Conservation (phyloP, 192 early-diverging fungal species). For the Entomortierella parvispora region DNA sequence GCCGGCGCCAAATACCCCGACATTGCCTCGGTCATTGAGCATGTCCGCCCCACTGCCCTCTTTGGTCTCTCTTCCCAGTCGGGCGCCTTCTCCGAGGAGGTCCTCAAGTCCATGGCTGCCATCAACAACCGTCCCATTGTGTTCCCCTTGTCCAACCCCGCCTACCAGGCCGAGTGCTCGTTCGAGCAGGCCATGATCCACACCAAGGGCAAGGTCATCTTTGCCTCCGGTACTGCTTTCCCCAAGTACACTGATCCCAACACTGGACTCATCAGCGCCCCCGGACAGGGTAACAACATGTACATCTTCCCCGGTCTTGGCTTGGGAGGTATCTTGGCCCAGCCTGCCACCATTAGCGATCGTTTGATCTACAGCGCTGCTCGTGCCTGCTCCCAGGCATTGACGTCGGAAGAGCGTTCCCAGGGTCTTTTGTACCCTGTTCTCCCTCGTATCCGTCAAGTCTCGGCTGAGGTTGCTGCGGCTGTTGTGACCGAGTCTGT, state of each 20-base stretch:
- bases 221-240: conserved; percentile 97
- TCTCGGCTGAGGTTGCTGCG: conserved; percentile 82
- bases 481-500: conserved; percentile 80
- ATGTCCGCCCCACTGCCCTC: conserved; percentile 89
- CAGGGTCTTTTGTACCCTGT: conserved; percentile 86
- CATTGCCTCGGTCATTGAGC: conserved; percentile 81
- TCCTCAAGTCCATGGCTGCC: conserved; percentile 79
- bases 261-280: conserved; percentile 63
- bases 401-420: conserved; percentile 74
- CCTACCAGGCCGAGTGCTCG: conserved; percentile 93
- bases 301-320: conserved; percentile 98
- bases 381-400: conserved; percentile 77
- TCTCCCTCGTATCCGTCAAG: conserved; percentile 86
- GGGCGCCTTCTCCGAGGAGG: conserved; percentile 78
- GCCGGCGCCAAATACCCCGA: conserved; percentile 77
- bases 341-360: conserved; percentile 77
- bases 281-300: conserved; percentile 95
- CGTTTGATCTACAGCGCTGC: conserved; percentile 85
- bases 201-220: conserved; percentile 90
- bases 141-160: conserved; percentile 92
- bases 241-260: conserved; percentile 77
- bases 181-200: conserved; percentile 89
- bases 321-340: conserved; percentile 82
- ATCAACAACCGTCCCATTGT: conserved; percentile 85
- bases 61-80: conserved; percentile 88